phyloP scores from a whole-genome alignment of 2,329 filamentous ascomycete species.

The Calonectria pteridis region DNA sequence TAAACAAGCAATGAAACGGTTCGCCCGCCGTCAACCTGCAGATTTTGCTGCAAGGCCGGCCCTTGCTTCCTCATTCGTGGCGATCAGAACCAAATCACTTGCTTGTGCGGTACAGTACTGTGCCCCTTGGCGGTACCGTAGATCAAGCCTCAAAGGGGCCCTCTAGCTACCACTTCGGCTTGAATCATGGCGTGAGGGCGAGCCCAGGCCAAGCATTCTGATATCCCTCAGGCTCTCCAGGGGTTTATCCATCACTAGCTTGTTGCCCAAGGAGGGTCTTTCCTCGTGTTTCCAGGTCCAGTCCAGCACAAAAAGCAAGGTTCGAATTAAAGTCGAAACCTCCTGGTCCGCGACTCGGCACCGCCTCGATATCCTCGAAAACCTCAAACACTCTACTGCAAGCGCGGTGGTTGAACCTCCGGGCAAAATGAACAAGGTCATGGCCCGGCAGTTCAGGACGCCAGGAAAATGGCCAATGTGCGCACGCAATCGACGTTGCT shows the following conservation, averaged over 20 bases:
- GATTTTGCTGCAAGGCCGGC: neutral
- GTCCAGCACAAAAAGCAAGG: conserved; percentile 6
- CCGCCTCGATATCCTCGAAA: conserved; percentile 19
- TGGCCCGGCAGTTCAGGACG: conserved; percentile 32
- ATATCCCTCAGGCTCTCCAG: neutral
- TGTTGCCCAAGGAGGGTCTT: neutral
- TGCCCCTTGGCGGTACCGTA: conserved; percentile 10
- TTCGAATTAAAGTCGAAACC: conserved; percentile 15
- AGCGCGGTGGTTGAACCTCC: neutral
- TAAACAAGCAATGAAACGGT: conserved; percentile 4
- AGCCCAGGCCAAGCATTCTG: neutral
- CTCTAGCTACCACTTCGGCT: neutral
- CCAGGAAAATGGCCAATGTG: conserved; percentile 23
- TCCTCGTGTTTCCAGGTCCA: neutral
- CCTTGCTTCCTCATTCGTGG: conserved; percentile 8
- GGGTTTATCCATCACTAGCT: neutral
- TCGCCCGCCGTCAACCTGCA: conserved; percentile 19
- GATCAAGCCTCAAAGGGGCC: conserved; percentile 12
- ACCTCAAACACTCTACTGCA: conserved; percentile 1
- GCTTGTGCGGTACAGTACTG: neutral
- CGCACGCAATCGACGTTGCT: conserved; percentile 8
- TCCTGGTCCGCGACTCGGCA: conserved; percentile 18
- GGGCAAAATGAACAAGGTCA: conserved; percentile 25
- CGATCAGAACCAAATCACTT: neutral
- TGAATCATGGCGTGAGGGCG: neutral